A percentile compares a stretch with the other conserved stretches of the same genome.
phyloP scores from a whole-genome alignment of 2,329 filamentous ascomycete genomes.

The Talaromyces piceae region DNA sequence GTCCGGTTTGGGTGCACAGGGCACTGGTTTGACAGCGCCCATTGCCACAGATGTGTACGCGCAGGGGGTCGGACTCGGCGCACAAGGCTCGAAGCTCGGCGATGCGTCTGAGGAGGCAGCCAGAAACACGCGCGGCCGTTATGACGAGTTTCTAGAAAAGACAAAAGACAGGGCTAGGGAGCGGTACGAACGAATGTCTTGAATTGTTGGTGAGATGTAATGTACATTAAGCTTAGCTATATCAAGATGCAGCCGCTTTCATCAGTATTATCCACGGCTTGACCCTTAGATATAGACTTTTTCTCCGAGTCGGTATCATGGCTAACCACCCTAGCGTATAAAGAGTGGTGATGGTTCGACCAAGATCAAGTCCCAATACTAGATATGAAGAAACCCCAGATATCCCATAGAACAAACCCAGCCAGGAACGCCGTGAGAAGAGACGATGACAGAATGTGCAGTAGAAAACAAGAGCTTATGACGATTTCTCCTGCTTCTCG shows the following conservation, averaged over 20 bases:
- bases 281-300: too few species aligned
- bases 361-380: too few species aligned
- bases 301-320: neutral
- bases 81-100: slow-evolving; percentile 42
- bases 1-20: slow-evolving; percentile 41
- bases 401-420: neutral
- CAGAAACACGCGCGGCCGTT: slow-evolving; percentile 41
- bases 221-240: neutral
- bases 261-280: neutral
- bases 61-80: slow-evolving; percentile 43
- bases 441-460: neutral
- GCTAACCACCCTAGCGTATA: neutral
- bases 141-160: slow-evolving; percentile 42
- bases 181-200: slow-evolving; percentile 38
- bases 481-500: slow-evolving; percentile 9
- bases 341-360: slow-evolving; percentile 3
- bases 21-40: slow-evolving; percentile 41
- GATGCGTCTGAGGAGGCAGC: slow-evolving; percentile 43
- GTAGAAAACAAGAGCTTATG: neutral
- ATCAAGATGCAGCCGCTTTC: neutral
- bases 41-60: slow-evolving; percentile 44
- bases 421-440: neutral
- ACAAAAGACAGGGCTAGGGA: slow-evolving; percentile 41
- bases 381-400: too few species aligned
- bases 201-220: slow-evolving; percentile 2